Base-by-base conservation (phyloP, 805 yeast genomes). In the Citeromyces nyonsensis region DNA sequence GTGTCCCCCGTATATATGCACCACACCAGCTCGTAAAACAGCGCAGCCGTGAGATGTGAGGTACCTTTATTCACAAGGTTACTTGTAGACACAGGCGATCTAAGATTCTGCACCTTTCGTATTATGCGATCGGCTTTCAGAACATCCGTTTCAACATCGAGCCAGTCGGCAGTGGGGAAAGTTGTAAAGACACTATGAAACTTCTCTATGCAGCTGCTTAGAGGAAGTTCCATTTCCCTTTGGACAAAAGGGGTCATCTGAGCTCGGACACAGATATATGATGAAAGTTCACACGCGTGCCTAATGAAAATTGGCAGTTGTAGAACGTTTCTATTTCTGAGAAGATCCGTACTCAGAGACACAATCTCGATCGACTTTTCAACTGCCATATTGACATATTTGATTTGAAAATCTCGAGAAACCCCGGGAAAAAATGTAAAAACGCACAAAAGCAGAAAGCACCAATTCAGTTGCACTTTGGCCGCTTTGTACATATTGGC, bases 241-340 rank as follows among this genome's bases (percentile, higher is more conserved):
- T 18, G 22, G 22, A 18, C 22, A 18, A 18, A 18, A 7, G 22
- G 22, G 22, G 22, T 18, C 22, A 18, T 18, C 7, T 18, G 22
- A 18, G 22, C 22, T 18, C 22, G 22, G 7, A 18, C 22, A 18
- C 22, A 18, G 7, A 18, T 18, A 7, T 14, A 13, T 4, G 31
- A 12, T 8, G 31, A 22, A 22, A 47, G 43, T 33, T 48, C 51
- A 9, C 47, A 29, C n/a, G 38, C 34, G 6, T 44, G 37, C 31
- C 48, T 42, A 14, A 46, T 27, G 13, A 33, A 39, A 6, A 45
- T 35, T 10, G 54, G 53, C 2, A 40, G 36, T 24, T 18, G 22
- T 5, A 18, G 22, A 5, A 18, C 22, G 34, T 29, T 2, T 32
- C 33, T 10, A 47, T 12, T 13, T 41, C 31, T 6, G 39, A 14